Base-by-base conservation (phyloP, 495 filamentous ascomycete species). In the Saxophila tyrrhenica region DNA sequence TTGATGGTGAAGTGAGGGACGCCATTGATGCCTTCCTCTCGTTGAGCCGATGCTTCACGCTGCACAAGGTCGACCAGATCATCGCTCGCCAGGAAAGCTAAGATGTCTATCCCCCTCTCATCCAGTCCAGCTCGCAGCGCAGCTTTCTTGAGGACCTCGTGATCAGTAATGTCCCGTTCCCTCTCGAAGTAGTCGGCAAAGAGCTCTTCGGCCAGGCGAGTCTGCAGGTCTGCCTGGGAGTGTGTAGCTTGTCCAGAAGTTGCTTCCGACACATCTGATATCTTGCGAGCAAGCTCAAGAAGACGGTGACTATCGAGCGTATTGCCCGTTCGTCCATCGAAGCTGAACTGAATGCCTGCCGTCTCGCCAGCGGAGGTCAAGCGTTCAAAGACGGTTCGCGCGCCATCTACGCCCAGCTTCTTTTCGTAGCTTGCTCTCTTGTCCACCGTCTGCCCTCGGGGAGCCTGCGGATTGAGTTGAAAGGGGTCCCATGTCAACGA, bases 121-220 rank as follows among this genome's bases (percentile, higher is more conserved):
- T 81, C 75, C 54, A 92, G 60, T 0, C 83, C 84, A 0, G 78
- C 84, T 58, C 71, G 74, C 35, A 77, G 75, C 3, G 69, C 86
- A 2, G 82, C 79, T 16, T 75, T 71, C 8, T 72, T 50, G 59
- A 91, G 65, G 16, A 80, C 72, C 7, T 70, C 74, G 25, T 71
- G 69, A 54, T 76, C 77, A 0, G 84, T 90, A 54, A 91, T 83
- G 59, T 92, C 87, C 60, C 76, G 73, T 62, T 83, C 83, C 13
- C 84, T 75, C 65, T 92, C 84, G 50, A 89, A 88, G 60, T 90
- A 88, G 9, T 74, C 74, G 19, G 66, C 69, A 65, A 91, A 89
- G 5, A 94, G 64, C 49, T 79, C 73, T 58, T 82, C 76, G 0
- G 86, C 76, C 22, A 88, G 74, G 16, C 73, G 69, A 3, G 78